A percentile compares a stretch with the other conserved stretches of the same genome.
Conservation (phyloP, 106 monocot species). For the Hemerocallis citrina region DNA sequence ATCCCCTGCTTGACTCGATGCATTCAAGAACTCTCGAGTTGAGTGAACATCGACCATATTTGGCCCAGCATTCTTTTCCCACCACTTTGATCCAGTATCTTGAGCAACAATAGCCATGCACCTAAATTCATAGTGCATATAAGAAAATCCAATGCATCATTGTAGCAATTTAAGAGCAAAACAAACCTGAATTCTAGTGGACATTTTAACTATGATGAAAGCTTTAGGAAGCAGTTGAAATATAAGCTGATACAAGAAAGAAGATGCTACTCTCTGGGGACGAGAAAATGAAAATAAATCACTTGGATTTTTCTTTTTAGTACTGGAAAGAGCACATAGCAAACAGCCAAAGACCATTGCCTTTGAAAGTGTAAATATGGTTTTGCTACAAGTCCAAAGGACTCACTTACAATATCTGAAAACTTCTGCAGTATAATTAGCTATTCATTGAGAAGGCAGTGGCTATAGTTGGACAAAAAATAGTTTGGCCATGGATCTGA, state of each 20-base stretch:
- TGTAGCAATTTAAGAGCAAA: not conserved
- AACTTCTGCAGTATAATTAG: too few relatives aligned
- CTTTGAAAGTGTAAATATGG: too few relatives aligned
- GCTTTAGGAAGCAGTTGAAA: not conserved
- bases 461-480: too few relatives aligned
- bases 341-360: too few relatives aligned
- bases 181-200: not conserved
- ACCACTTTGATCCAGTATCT: conserved; percentile 74
- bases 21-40: conserved; percentile 67
- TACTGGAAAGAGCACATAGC: too few relatives aligned
- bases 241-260: not conserved
- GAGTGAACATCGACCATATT: conserved; percentile 96
- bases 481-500: too few relatives aligned
- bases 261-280: too few relatives aligned
- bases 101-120: conserved; percentile 50
- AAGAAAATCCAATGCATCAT: not conserved
- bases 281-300: too few relatives aligned
- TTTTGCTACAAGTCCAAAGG: too few relatives aligned
- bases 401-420: too few relatives aligned
- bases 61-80: conserved; percentile 75
- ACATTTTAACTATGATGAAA: not conserved
- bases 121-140: conserved; percentile 21
- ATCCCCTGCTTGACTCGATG: conserved; percentile 66
- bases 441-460: too few relatives aligned
- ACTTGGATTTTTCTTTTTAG: too few relatives aligned